Base-by-base conservation (phyloP, 345 rosid species). In the Salix caprea region DNA sequence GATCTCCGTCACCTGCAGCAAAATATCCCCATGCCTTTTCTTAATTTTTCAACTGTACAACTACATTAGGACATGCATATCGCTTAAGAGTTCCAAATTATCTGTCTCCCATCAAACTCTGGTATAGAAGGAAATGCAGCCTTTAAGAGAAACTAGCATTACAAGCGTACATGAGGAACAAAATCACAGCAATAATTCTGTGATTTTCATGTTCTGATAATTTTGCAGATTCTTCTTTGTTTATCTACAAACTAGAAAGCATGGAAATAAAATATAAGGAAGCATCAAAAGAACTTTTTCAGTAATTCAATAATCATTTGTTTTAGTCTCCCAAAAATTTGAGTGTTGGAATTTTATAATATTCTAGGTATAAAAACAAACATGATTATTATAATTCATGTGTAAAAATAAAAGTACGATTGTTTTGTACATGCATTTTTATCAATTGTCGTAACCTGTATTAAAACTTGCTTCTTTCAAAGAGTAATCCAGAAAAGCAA, bases 1-100 rank as follows among this genome's bases (percentile, higher is more conserved):
- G 97, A 85, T 81, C 86, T 75, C 97, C 97, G 82, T 89, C 92
- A 87, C 99, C 99, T 95, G 88, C 74, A 77, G 40, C 50, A 62
- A 70, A 44, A 77, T 68, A 44, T 66, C 2, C 64, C 52, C 19
- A 11, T 78, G 32, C 78, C 64, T 79, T 78, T 24, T 68, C 66
- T 50, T 37, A 36, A 58, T 42, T 71, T 62, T 76, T 71, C 15
- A 60, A 60, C 65, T 19, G 28, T 3, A 15, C 5, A 15, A 46
- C 1, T 46, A 46, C 6, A 46, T 46, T 46, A 46, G 16, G 52
- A 46, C 18, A 46, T 12, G 52, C 52, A 46, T 12, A 46, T 46
- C 14, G 50, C 16, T 14, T 15, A 14, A 46, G 50, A 46, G 16
- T 60, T 60, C 65, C 9, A 60, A 60, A 60, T 24, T 72, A n/a